phyloP scores from a whole-genome alignment of 2,329 filamentous ascomycete genomes.

The Cercospora sp. region DNA sequence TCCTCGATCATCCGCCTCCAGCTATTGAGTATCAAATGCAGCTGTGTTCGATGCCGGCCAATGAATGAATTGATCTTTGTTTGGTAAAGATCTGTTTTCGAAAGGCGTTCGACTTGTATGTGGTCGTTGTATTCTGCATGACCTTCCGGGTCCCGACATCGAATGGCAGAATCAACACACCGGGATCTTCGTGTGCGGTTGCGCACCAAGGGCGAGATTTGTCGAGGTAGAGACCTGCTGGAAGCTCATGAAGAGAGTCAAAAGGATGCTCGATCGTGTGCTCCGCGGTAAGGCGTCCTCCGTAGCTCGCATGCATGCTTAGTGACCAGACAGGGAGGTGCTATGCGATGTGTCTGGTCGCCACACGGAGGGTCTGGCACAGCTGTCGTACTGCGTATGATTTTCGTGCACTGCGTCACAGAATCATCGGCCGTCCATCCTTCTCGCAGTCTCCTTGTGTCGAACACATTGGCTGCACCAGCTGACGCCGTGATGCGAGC shows the following conservation, averaged over 20 bases:
- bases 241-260: not conserved
- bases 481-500: not conserved
- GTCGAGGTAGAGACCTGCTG: not conserved
- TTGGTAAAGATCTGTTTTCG: not conserved
- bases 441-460: not conserved
- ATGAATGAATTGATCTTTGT: not conserved
- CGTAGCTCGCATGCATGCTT: too few species aligned
- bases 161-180: not conserved
- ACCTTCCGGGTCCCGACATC: not conserved
- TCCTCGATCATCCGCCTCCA: not conserved
- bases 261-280: too few species aligned
- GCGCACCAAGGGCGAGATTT: not conserved
- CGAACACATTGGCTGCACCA: not conserved
- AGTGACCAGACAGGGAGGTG: too few species aligned
- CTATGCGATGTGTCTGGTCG: too few species aligned
- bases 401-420: not conserved
- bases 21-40: not conserved
- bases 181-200: not conserved
- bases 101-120: not conserved
- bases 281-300: too few species aligned
- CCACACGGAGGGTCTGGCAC: not conserved
- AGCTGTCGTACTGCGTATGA: not conserved
- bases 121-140: not conserved
- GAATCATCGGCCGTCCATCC: not conserved
- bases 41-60: not conserved